A percentile compares a stretch with the other conserved stretches of the same genome.
phyloP scores from a whole-genome alignment of 805 yeast genomes.

The Wickerhamomyces xylosicus region DNA sequence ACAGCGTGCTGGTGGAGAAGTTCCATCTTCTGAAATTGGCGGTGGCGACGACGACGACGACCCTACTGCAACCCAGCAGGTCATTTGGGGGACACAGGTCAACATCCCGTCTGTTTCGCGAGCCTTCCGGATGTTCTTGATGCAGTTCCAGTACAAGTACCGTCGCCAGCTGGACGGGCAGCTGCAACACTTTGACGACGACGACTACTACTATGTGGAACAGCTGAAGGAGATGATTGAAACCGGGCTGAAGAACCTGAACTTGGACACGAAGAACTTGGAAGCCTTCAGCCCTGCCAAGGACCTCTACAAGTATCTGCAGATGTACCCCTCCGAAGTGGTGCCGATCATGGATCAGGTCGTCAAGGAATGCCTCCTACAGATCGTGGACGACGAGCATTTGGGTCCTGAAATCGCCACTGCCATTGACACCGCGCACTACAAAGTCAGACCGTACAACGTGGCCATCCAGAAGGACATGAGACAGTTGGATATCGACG shows the following conservation, averaged over 20 bases:
- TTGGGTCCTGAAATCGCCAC: slow-evolving; percentile 36
- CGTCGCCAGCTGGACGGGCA: slow-evolving; percentile 39
- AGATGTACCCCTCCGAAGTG: slow-evolving; percentile 93
- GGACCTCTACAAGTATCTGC: slow-evolving; percentile 74
- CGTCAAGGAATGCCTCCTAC: slow-evolving; percentile 79
- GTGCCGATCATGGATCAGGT: slow-evolving; percentile 98
- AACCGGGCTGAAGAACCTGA: slow-evolving; percentile 72
- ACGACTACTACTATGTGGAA: slow-evolving; percentile 62
- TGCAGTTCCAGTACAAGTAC: slow-evolving; percentile 72
- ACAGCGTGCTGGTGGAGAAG: slow-evolving; percentile 6
- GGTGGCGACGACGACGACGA: slow-evolving; percentile 40
- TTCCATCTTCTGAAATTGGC: slow-evolving; percentile 17
- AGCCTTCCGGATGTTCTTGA: slow-evolving; percentile 70
- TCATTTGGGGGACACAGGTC: slow-evolving; percentile 98
- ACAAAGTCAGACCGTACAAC: slow-evolving; percentile 85
- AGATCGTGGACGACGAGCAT: slow-evolving; percentile 47
- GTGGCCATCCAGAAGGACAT: slow-evolving; percentile 66
- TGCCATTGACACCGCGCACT: slow-evolving; percentile 71
- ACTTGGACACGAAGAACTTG: slow-evolving; percentile 75
- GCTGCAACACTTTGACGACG: slow-evolving; percentile 43
- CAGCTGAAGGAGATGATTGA: slow-evolving; percentile 66
- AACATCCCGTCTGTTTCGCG: slow-evolving; percentile 81
- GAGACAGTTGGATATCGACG: slow-evolving; percentile 90
- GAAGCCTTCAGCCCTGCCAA: slow-evolving; percentile 66
- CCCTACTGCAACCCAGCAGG: slow-evolving; percentile 43